A percentile compares a stretch with the other conserved stretches of the same genome.
phyloP scores from a whole-genome alignment of 164 flowering plant genomes.

The Paratinospora sagittata region DNA sequence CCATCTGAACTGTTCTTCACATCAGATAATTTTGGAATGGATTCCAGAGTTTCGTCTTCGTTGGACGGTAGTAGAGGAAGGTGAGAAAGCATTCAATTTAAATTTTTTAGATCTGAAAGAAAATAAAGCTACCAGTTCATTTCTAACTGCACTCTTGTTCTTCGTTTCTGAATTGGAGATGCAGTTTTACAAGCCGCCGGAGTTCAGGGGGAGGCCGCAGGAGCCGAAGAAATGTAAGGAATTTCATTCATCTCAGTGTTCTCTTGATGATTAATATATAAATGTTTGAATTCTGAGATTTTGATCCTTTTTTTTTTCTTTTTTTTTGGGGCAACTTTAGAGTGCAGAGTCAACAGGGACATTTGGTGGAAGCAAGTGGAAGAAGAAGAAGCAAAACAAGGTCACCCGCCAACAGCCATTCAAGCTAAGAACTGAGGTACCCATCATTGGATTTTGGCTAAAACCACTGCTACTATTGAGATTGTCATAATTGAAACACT shows the following conservation, averaged over 20 bases:
- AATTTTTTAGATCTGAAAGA: background rate
- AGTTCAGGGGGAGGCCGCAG: constrained; percentile 53
- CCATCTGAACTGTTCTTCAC: constrained; percentile 57
- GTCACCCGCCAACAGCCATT: constrained; percentile 74
- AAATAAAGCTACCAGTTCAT: background rate
- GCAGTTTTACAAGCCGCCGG: constrained; percentile 47
- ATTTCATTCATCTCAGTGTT: background rate
- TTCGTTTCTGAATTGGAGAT: constrained; percentile 12
- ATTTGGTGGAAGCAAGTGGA: constrained; percentile 54
- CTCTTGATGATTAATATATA: background rate
- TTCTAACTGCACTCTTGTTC: background rate
- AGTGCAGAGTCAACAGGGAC: constrained; percentile 65
- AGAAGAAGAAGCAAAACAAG: constrained; percentile 52
- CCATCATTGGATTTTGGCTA: background rate
- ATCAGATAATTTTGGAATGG: constrained; percentile 57
- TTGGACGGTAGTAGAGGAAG: constrained; percentile 62
- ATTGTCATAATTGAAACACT: background rate
- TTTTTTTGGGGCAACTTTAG: constrained; percentile 41
- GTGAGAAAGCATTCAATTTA: constrained; percentile 27
- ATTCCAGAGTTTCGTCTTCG: constrained; percentile 46
- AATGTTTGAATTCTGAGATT: background rate
- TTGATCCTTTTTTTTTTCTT: background rate
- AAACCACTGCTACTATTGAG: background rate
- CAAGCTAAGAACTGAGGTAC: constrained; percentile 85
- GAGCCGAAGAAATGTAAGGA: constrained; percentile 72